Evolutionary conservation across 2,329 filamentous ascomycete genomes (phyloP).

Genomic region (Cercospora brassicicola): DNA sequence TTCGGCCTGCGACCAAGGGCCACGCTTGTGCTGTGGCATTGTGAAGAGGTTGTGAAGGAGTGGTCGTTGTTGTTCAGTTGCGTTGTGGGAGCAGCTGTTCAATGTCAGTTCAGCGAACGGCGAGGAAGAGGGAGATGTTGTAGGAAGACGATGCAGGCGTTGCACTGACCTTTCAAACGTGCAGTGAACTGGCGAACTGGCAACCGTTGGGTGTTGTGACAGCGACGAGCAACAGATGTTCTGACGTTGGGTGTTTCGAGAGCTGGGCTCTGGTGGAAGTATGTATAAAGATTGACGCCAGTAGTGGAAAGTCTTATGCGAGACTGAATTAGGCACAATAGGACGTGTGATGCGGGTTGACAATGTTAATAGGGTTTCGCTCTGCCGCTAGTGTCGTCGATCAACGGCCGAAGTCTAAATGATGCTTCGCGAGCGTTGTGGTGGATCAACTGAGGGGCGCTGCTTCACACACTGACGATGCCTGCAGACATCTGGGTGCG

Average conservation of each 20-base stretch:
- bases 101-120: conserved; percentile 8
- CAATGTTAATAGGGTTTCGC: conserved; percentile 24
- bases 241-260: conserved; percentile 25
- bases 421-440: conserved; percentile 1
- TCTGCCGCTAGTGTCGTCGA: conserved; percentile 18
- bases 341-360: conserved; percentile 18
- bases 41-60: conserved; percentile 7
- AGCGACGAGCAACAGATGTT: conserved; percentile 18
- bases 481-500: background rate
- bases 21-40: conserved; percentile 64
- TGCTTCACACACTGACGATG: conserved; percentile 9
- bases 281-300: conserved; percentile 25
- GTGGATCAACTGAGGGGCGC: conserved; percentile 13
- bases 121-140: conserved; percentile 6
- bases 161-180: conserved; percentile 22
- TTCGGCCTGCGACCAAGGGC: conserved; percentile 80
- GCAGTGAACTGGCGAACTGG: conserved; percentile 18
- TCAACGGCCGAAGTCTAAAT: conserved; percentile 14
- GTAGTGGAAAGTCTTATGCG: conserved; percentile 8
- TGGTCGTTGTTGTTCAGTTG: background rate
- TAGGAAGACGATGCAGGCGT: conserved; percentile 17
- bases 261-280: conserved; percentile 15
- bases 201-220: conserved; percentile 22
- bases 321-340: conserved; percentile 20
- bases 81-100: conserved; percentile 16